phyloP scores from a whole-genome alignment of 1,284 basidiomycete species.

The Coriolopsis trogii region DNA sequence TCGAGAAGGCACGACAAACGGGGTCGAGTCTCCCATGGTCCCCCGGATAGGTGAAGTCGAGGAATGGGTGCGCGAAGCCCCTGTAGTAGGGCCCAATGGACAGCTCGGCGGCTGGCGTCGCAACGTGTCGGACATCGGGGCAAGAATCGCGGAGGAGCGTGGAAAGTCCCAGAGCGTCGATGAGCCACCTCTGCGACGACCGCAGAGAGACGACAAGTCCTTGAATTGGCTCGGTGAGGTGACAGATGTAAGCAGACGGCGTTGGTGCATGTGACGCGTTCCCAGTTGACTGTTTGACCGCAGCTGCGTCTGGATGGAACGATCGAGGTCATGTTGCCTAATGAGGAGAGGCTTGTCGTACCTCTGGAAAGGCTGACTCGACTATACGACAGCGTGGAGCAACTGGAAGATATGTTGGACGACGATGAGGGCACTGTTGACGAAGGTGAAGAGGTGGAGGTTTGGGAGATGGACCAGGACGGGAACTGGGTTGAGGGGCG shows the following conservation, averaged over 20 bases:
- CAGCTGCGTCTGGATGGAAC: conserved; percentile 74
- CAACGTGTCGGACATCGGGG: conserved; percentile 67
- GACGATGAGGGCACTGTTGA: conserved; percentile 42
- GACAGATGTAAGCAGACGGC: conserved; percentile 53
- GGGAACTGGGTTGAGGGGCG: conserved; percentile 51
- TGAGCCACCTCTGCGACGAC: conserved; percentile 50
- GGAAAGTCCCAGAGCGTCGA: conserved; percentile 39
- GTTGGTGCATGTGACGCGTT: neutral
- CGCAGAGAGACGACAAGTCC: conserved; percentile 44
- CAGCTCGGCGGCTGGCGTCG: conserved; percentile 68
- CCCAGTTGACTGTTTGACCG: neutral
- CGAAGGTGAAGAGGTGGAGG: conserved; percentile 43
- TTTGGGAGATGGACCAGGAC: conserved; percentile 59
- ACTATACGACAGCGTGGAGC: conserved; percentile 73
- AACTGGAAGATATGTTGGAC: conserved; percentile 76
- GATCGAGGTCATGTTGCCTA: conserved; percentile 67
- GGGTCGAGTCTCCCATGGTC: conserved; percentile 63
- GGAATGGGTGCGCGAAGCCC: conserved; percentile 69
- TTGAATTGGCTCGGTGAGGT: conserved; percentile 81
- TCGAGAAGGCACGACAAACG: conserved; percentile 64
- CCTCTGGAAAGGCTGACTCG: conserved; percentile 70
- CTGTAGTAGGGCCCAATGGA: conserved; percentile 48
- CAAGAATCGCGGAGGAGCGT: conserved; percentile 54
- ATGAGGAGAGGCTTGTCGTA: conserved; percentile 48
- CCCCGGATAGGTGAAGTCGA: conserved; percentile 83